Evolutionary conservation across 768 basidiomycete genomes (phyloP), one percentile per base, ranked within the genome.

Genomic region (Cystofilobasidium macerans): DNA sequence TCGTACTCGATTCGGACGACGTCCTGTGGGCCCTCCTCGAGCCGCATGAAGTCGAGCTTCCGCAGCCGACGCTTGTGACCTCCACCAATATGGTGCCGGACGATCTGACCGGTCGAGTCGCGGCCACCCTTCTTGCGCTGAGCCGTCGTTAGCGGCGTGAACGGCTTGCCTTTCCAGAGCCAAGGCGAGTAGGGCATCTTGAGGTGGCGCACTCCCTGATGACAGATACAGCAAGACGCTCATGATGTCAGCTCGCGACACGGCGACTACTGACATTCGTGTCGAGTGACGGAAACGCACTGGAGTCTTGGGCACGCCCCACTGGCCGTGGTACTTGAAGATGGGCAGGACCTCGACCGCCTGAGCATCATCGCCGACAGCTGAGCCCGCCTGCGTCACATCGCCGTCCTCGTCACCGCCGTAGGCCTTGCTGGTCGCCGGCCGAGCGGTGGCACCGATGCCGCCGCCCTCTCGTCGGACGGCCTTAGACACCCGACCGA

Each of bases 1-100:
- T 98, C 95, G 73, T 94, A 99, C 78, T 98, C 95, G 70, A 99
- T 89, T 56, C 95, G 83, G 4, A 93, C 82, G 53, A 98, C 91
- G 70, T 93, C 88, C 72, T 89, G 88, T 40, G 85, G 78, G 12
- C 94, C 94, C 0, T 83, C 79, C 67, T 85, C 84, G n/a, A 78
- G 77, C 62, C 95, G 82, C 75, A 80, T 77, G 72, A 94, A 98
- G 76, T 99, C 95, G 62, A 99, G 77, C 43, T 84, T 80, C 35
- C 95, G 85, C 68, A 94, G 84, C 38, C 95, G 84, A 66, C 85
- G 84, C 68, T 82, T 83, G 78, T 94, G 92, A 0, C 95, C 95
- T 8, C 95, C 95, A 16, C 95, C 95, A 22, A 87, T 84, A 65
- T 84, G 85, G 26, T 94, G 85, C 13, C 90, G 87, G 26, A 90